Conservation (phyloP, 169 alveolate species). For the Plasmodium gaboni region DNA sequence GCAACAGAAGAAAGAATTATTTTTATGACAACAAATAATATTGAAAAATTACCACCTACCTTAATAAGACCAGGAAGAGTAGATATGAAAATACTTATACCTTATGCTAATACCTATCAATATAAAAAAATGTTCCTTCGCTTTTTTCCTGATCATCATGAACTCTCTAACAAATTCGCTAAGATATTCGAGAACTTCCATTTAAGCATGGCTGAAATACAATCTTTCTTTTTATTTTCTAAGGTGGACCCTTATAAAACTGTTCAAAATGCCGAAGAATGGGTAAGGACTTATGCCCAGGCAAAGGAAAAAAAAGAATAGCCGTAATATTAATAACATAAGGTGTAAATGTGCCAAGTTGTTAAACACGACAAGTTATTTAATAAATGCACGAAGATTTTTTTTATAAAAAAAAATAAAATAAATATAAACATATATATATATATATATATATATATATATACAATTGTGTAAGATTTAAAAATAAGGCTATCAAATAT, state of each 20-base stretch:
- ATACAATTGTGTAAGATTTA: too few species aligned
- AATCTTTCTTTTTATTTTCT: slow-evolving; percentile 85
- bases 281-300: slow-evolving; percentile 78
- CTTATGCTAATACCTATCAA: slow-evolving; percentile 84
- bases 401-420: not conserved
- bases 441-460: not conserved
- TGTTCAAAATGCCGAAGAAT: slow-evolving; percentile 78
- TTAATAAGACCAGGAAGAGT: slow-evolving; percentile 89
- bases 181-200: slow-evolving; percentile 68
- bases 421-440: not conserved
- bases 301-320: not conserved
- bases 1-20: slow-evolving; percentile 88
- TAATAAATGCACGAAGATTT: too few species aligned
- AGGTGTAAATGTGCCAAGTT: too few species aligned
- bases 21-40: slow-evolving; percentile 89
- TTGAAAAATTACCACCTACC: slow-evolving; percentile 84
- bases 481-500: too few species aligned
- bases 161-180: slow-evolving; percentile 80
- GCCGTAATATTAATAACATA: too few species aligned
- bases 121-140: slow-evolving; percentile 82
- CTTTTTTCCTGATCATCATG: slow-evolving; percentile 83
- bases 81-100: slow-evolving; percentile 86
- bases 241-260: slow-evolving; percentile 80
- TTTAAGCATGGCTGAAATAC: slow-evolving; percentile 88
- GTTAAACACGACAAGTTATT: too few species aligned